Evolutionary conservation across 768 basidiomycete species (phyloP), one percentile per base, ranked within the genome.

Genomic region (Hebeloma cylindrosporum): DNA sequence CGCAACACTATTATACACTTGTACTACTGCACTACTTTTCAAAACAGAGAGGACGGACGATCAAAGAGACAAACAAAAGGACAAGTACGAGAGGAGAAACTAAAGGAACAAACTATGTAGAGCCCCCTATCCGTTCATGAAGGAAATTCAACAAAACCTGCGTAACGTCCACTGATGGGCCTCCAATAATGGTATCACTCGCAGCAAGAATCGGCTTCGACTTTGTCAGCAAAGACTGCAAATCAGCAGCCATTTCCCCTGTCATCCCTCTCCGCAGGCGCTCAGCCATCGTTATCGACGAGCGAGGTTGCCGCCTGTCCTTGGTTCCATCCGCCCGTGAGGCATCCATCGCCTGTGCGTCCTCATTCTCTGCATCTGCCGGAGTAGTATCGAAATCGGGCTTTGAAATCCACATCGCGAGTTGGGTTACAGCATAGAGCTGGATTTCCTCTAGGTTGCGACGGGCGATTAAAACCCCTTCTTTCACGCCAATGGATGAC

Each of bases 381-480:
- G 62, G 42, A 3, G 59, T 57, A 1, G 61, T 56, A 36, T 85
- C 85, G 51, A 80, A 75, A 42, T 88, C 86, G 5, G 84, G 83
- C 56, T 83, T 87, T 29, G 79, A 77, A 7, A 88, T 69, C 82
- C 85, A 88, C 76, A 86, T 78, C 5, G 79, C 83, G 25, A 92
- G 77, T 57, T 92, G 89, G 5, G 86, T 88, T 29, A 80, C 77
- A 1, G 82, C 75, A 54, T 89, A 92, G 9, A 86, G 67, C 2
- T 87, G 65, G 17, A 85, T 71, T 4, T 72, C 77, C 57, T 92
- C 89, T 3, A 90, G 71, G 35, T 79, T 81, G 25, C 78, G 74
- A 14, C 81, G 75, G 0, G 79, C 73, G 1, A 79, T 81, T 10
- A 63, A 54, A 4, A 82, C 74, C 3, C 80, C 84, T 35, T 79